Base-by-base conservation (phyloP, 2,329 filamentous ascomycete genomes). In the Metarhizium guizhouense region DNA sequence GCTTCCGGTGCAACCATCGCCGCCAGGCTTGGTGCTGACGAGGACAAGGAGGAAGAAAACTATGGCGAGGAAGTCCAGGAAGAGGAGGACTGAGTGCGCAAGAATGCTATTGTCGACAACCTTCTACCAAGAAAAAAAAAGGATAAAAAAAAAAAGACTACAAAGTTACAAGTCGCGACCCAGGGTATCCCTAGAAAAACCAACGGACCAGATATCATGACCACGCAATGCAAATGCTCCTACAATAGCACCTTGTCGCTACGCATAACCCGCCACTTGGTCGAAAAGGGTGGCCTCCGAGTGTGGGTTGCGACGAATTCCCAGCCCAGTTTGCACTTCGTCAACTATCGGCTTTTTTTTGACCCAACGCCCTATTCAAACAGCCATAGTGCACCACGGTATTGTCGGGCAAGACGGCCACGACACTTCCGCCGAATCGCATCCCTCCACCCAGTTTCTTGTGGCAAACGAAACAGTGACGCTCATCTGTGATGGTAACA, bases 401-500 rank as follows among this genome's bases (percentile, higher is more conserved):
- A 68, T 85, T 90, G 73, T 95, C 88, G 6, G 92, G 90, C 71
- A 94, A 80, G 13, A 96, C 92, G 45, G 92, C 86, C 57, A 97
- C 87, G 18, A 96, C 94, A 69, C 88, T 95, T 4, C 90, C 88
- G 2, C 93, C 93, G 62, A 97, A 83, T 58, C 94, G 77, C 78
- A 96, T 96, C 66, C 70, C 70, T 1, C 90, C 87, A 1, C 92
- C 93, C 61, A 99, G 81, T 61, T 94, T 79, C 77, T 96, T 97
- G 70, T 96, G 88, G 68, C 94, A 99, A 16, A 95, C 89, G 13
- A 88, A 86, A 68, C 94, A 99, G 54, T 96, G 86, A 53, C 90
- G 79, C 67, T 97, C 93, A 64, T 99, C 93, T 10, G 82, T 84
- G 53, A 99, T 85, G 20, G 90, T 83, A 11, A 96, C 91, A 61